A percentile compares a stretch with the other conserved stretches of the same genome.
These are phyloP conservation scores for Austroboletus novae-zelandiae DNA, from an alignment of 1,284 basidiomycete genomes.

Conservation along the genomic window DNA sequence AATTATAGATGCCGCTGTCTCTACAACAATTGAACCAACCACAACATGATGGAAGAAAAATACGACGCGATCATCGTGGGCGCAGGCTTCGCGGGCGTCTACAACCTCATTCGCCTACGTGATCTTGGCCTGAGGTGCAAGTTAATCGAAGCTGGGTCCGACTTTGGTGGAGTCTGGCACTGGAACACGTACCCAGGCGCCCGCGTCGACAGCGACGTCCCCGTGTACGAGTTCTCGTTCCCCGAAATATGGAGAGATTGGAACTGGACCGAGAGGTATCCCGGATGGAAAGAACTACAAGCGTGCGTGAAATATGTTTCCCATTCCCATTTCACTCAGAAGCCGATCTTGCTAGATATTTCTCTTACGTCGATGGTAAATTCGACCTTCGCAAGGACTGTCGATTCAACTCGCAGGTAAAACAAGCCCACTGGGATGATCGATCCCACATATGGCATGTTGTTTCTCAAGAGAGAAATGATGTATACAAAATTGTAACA, in stretches of 20 bases:
- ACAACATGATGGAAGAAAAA: neutral
- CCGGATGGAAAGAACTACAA: constrained; percentile 10
- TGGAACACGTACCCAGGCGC: constrained; percentile 24
- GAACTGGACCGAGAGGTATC: constrained; percentile 21
- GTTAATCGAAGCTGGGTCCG: constrained; percentile 14
- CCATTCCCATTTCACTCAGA: neutral
- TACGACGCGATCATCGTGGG: constrained; percentile 18
- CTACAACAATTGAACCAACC: neutral
- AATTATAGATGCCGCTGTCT: neutral
- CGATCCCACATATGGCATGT: constrained; percentile 15
- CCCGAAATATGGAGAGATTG: constrained; percentile 22
- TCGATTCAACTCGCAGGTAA: constrained; percentile 14
- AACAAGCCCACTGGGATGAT: constrained; percentile 16
- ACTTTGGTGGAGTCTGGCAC: constrained; percentile 17
- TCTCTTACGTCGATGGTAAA: constrained; percentile 12
- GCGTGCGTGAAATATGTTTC: neutral
- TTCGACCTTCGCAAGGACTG: constrained; percentile 13
- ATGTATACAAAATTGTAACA: neutral
- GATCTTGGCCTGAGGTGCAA: constrained; percentile 15
- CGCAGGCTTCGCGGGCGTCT: constrained; percentile 13
- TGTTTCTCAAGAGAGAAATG: constrained; percentile 1
- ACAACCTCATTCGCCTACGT: constrained; percentile 12
- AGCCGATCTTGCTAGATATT: constrained; percentile 8
- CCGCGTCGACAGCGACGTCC: constrained; percentile 12
- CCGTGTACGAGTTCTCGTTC: constrained; percentile 10